Conservation (phyloP, 139 green algal species). For the Ulvella scutata region DNA sequence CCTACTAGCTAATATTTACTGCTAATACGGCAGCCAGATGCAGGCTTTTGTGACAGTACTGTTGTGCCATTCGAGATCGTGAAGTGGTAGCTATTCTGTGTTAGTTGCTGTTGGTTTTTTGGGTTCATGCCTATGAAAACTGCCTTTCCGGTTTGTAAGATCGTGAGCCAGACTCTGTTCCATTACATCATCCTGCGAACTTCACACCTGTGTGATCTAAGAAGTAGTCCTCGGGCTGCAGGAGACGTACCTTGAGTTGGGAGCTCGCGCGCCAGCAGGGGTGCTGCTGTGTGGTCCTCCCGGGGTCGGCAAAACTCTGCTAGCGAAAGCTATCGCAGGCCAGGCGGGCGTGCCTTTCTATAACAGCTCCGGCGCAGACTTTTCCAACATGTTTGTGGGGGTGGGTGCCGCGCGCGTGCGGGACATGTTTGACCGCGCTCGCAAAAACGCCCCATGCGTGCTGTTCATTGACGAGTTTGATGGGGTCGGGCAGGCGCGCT, state of each 20-base stretch:
- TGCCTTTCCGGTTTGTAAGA: too few species aligned
- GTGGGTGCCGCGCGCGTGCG: constrained; percentile 44
- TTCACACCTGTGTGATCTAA: too few species aligned
- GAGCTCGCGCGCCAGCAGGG: constrained; percentile 41
- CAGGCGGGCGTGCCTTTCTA: constrained; percentile 59
- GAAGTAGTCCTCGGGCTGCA: too few species aligned
- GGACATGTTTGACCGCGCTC: constrained; percentile 39
- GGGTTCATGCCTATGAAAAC: too few species aligned
- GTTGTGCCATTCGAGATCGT: too few species aligned
- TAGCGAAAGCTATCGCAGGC: constrained; percentile 55
- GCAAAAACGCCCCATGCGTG: constrained; percentile 66
- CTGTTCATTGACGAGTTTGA: constrained; percentile 99
- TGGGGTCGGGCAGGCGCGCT: constrained; percentile 57
- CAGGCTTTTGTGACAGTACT: too few species aligned
- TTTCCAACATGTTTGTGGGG: constrained; percentile 52
- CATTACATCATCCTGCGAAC: too few species aligned
- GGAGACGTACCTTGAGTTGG: constrained; percentile 34
- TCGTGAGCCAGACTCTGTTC: too few species aligned
- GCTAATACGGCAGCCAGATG: too few species aligned
- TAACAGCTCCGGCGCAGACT: constrained; percentile 37
- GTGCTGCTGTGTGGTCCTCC: constrained; percentile 49
- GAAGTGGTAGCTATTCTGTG: too few species aligned
- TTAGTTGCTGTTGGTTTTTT: neutral
- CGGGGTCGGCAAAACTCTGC: constrained; percentile 47
- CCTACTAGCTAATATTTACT: too few species aligned